Conservation (phyloP, 1,284 basidiomycete species). For the Ustilago esculenta region DNA sequence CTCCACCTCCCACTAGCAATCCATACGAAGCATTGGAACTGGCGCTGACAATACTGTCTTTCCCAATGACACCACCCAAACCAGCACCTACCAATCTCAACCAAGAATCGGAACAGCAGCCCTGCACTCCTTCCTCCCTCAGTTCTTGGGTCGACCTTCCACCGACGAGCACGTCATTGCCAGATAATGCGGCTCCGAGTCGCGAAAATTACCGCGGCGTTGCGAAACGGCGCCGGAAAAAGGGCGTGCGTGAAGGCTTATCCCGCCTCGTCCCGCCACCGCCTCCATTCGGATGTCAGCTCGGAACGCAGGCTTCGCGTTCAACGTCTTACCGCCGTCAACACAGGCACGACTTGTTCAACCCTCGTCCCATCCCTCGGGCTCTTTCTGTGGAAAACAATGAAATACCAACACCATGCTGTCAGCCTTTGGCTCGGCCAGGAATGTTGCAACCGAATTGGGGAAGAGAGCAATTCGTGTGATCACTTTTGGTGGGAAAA, state of each 20-base stretch:
- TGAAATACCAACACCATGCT: constrained; percentile 4
- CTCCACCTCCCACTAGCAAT: not conserved
- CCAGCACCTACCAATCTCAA: too few species aligned
- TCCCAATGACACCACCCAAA: not conserved
- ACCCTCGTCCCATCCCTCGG: constrained; percentile 1
- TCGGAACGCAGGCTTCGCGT: not conserved
- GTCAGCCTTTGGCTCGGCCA: constrained; percentile 5
- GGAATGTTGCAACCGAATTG: not conserved
- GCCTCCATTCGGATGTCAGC: constrained; percentile 21
- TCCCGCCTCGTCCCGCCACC: constrained; percentile 6
- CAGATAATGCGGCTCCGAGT: not conserved
- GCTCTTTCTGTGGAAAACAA: constrained; percentile 5
- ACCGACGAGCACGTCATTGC: not conserved
- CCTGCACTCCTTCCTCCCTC: not conserved
- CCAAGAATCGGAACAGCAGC: too few species aligned
- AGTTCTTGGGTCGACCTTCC: constrained; percentile 7
- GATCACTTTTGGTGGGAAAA: constrained; percentile 9
- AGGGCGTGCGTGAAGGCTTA: constrained; percentile 6
- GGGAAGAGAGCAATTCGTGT: not conserved
- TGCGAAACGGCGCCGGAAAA: too few species aligned
- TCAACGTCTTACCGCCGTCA: constrained; percentile 13
- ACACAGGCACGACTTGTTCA: constrained; percentile 3
- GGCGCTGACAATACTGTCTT: constrained; percentile 13
- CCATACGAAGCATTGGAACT: constrained; percentile 6
- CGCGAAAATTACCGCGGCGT: too few species aligned